phyloP scores from a whole-genome alignment of 352 stramenopile genomes.

The Phytophthora pistaciae region DNA sequence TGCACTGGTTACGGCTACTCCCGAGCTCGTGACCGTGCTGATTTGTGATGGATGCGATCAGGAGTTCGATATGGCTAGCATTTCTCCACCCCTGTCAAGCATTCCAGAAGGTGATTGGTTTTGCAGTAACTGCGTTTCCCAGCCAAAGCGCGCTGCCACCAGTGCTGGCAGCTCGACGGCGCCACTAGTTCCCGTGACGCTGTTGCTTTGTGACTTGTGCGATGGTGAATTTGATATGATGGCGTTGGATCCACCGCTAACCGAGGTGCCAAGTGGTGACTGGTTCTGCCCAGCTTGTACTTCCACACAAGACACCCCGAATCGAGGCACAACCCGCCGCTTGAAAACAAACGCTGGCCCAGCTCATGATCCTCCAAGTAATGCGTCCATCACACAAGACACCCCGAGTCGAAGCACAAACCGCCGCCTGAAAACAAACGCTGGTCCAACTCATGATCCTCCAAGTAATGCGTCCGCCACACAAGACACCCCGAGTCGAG shows the following conservation, averaged over 20 bases:
- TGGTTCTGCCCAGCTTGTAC: constrained; percentile 46
- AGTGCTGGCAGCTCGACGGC: neutral
- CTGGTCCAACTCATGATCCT: neutral
- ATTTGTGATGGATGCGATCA: constrained; percentile 79
- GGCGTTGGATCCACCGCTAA: constrained; percentile 56
- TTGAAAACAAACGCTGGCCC: constrained; percentile 6
- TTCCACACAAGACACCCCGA: constrained; percentile 6
- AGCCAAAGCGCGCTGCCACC: neutral
- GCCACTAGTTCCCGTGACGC: constrained; percentile 34
- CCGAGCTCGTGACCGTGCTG: constrained; percentile 48
- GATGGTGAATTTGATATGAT: constrained; percentile 74
- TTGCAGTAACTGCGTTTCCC: constrained; percentile 33
- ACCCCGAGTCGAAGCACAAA: constrained; percentile 3
- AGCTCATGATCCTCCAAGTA: too few relatives aligned
- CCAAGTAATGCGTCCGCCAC: too few relatives aligned
- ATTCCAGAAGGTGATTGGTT: constrained; percentile 62
- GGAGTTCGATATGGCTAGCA: constrained; percentile 59
- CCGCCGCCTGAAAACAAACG: constrained; percentile 6
- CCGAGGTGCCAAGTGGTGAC: constrained; percentile 54
- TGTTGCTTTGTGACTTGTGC: constrained; percentile 80
- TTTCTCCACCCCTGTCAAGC: constrained; percentile 50
- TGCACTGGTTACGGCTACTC: constrained; percentile 13
- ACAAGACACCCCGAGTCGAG: constrained; percentile 1
- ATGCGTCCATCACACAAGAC: neutral
- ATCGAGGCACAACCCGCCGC: constrained; percentile 4